Evolutionary conservation across 2,329 filamentous ascomycete genomes (phyloP).

Genomic region (Fusarium beomiforme): DNA sequence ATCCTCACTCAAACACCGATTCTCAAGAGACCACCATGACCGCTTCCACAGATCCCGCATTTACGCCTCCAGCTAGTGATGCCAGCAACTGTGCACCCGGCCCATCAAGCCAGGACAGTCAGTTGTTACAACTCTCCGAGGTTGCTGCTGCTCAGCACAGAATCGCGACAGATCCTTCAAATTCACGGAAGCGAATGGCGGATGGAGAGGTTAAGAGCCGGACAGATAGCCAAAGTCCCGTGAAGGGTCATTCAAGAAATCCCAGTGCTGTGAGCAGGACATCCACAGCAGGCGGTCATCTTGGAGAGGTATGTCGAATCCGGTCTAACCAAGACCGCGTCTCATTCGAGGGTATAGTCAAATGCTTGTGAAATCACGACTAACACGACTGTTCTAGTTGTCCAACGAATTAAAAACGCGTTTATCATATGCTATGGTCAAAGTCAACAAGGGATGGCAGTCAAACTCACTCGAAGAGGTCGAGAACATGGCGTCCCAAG

Average conservation of each 20-base stretch:
- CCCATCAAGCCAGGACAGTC: slow-evolving; percentile 60
- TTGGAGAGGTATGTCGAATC: slow-evolving; percentile 74
- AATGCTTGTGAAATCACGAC: background rate
- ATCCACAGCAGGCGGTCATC: slow-evolving; percentile 72
- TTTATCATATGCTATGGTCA: slow-evolving; percentile 92
- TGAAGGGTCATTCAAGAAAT: slow-evolving; percentile 73
- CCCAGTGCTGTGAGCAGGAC: slow-evolving; percentile 72
- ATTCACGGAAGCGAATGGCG: slow-evolving; percentile 77
- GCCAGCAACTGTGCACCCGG: slow-evolving; percentile 34
- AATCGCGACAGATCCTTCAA: slow-evolving; percentile 50
- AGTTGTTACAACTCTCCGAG: slow-evolving; percentile 67
- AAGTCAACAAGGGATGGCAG: slow-evolving; percentile 91
- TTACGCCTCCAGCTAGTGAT: slow-evolving; percentile 41
- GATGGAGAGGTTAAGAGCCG: slow-evolving; percentile 76
- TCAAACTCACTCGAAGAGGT: slow-evolving; percentile 80
- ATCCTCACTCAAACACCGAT: slow-evolving; percentile 36
- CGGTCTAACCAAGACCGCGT: background rate
- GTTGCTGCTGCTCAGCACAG: slow-evolving; percentile 65
- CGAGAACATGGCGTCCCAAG: slow-evolving; percentile 77
- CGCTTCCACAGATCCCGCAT: slow-evolving; percentile 38
- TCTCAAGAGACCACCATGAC: slow-evolving; percentile 42
- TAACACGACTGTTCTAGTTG: slow-evolving; percentile 59
- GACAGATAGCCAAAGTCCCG: slow-evolving; percentile 56
- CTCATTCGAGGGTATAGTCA: background rate
- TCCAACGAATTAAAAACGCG: slow-evolving; percentile 84